These are phyloP conservation scores for Tothia fuscella DNA, from an alignment of 2,329 filamentous ascomycete genomes.

Conservation along the genomic window DNA sequence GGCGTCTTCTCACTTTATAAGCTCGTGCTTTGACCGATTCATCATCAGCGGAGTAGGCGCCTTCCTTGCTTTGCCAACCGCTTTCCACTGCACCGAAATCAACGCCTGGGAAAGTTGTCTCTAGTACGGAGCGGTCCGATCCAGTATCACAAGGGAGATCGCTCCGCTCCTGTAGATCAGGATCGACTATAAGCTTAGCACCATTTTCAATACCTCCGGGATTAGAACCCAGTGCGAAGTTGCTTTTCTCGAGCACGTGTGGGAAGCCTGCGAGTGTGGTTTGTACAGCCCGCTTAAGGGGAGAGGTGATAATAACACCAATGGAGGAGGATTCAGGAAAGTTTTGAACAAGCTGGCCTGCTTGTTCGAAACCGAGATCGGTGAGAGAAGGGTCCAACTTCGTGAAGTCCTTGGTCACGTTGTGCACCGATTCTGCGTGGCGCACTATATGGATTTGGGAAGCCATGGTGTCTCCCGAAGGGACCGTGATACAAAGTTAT, in stretches of 20 bases:
- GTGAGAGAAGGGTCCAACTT: slow-evolving; percentile 12
- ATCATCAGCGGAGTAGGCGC: not conserved
- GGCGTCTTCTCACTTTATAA: not conserved
- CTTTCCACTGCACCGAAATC: not conserved
- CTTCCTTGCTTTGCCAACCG: not conserved
- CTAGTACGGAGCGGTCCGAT: slow-evolving; percentile 10
- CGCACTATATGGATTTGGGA: slow-evolving; percentile 12
- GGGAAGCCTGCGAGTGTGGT: slow-evolving; percentile 10
- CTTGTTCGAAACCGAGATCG: slow-evolving; percentile 11
- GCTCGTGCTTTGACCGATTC: not conserved
- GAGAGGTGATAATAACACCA: slow-evolving; percentile 10
- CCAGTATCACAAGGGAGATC: slow-evolving; percentile 12
- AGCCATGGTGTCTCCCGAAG: slow-evolving; percentile 10
- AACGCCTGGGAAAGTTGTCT: not conserved
- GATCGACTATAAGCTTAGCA: slow-evolving; percentile 10
- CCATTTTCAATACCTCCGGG: slow-evolving; percentile 10
- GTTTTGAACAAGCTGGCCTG: slow-evolving; percentile 3
- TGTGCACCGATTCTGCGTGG: slow-evolving; percentile 12
- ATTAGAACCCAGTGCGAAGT: slow-evolving; percentile 9
- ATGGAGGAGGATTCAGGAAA: slow-evolving; percentile 5
- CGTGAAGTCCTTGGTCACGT: slow-evolving; percentile 12
- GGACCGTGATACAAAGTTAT: too few relatives aligned
- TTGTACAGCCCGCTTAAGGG: slow-evolving; percentile 12
- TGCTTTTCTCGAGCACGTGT: slow-evolving; percentile 11
- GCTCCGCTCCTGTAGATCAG: slow-evolving; percentile 12